These are phyloP conservation scores for Gaeumannomyces tritici DNA, from an alignment of 2,329 filamentous ascomycete genomes.

Conservation along the genomic window DNA sequence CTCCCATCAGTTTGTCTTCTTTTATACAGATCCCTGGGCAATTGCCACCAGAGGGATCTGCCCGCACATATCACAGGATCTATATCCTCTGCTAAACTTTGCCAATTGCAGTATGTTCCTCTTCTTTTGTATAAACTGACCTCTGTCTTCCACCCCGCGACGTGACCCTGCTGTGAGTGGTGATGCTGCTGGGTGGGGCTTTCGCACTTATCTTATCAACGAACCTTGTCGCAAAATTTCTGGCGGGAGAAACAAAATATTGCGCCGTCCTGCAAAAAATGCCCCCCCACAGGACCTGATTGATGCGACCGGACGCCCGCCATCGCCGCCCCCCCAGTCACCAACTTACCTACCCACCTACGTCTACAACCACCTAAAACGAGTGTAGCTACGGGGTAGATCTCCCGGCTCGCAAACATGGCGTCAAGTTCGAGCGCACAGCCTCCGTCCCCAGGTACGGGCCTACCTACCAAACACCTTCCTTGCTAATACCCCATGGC, in stretches of 20 bases:
- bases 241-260: background rate
- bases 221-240: background rate
- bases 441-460: conserved; percentile 3
- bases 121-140: too few relatives aligned
- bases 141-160: too few relatives aligned
- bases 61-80: background rate
- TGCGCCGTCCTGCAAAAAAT: background rate
- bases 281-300: too few relatives aligned
- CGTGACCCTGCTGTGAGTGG: too few relatives aligned
- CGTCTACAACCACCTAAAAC: background rate
- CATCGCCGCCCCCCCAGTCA: background rate
- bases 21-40: background rate
- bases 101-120: too few relatives aligned
- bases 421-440: conserved; percentile 1
- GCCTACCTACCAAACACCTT: too few relatives aligned
- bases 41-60: background rate
- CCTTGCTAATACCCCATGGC: too few relatives aligned
- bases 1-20: background rate
- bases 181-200: too few relatives aligned
- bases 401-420: background rate
- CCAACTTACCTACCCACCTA: too few relatives aligned
- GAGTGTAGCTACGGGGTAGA: background rate
- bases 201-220: conserved; percentile 1
- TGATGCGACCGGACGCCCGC: too few relatives aligned
- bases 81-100: background rate